Evolutionary conservation across 768 basidiomycete species (phyloP).

Genomic region (Sarcodon aspratus): DNA sequence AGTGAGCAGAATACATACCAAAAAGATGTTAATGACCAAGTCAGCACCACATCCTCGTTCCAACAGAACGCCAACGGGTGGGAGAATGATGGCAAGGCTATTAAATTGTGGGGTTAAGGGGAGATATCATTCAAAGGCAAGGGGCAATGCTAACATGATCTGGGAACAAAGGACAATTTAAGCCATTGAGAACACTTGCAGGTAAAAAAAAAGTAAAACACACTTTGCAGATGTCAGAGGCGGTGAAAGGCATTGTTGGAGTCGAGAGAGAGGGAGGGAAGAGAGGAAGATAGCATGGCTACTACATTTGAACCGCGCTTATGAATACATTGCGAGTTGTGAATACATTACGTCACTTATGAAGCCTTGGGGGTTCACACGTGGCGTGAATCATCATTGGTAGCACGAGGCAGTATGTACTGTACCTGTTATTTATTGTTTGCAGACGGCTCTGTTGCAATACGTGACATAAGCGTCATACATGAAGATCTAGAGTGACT

Average conservation of each 20-base stretch:
- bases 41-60: slow-evolving; percentile 79
- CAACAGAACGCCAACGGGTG: slow-evolving; percentile 81
- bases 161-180: slow-evolving; percentile 10
- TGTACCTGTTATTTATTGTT: too few relatives aligned
- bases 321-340: too few relatives aligned
- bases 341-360: too few relatives aligned
- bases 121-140: neutral
- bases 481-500: too few relatives aligned
- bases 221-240: slow-evolving; percentile 74
- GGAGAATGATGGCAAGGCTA: slow-evolving; percentile 61
- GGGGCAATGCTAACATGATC: slow-evolving; percentile 29
- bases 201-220: slow-evolving; percentile 8
- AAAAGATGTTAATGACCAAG: slow-evolving; percentile 66
- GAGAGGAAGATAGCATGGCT: slow-evolving; percentile 4
- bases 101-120: neutral
- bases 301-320: neutral
- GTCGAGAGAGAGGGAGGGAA: slow-evolving; percentile 6
- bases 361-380: too few relatives aligned
- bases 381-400: too few relatives aligned
- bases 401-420: too few relatives aligned
- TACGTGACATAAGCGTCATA: too few relatives aligned
- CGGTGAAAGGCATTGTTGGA: slow-evolving; percentile 52
- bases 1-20: slow-evolving; percentile 22
- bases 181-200: neutral
- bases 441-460: too few relatives aligned